Evolutionary conservation across 2,329 filamentous ascomycete species (phyloP), one percentile per base, ranked within the genome.

Genomic region (Trichoderma sp.): DNA sequence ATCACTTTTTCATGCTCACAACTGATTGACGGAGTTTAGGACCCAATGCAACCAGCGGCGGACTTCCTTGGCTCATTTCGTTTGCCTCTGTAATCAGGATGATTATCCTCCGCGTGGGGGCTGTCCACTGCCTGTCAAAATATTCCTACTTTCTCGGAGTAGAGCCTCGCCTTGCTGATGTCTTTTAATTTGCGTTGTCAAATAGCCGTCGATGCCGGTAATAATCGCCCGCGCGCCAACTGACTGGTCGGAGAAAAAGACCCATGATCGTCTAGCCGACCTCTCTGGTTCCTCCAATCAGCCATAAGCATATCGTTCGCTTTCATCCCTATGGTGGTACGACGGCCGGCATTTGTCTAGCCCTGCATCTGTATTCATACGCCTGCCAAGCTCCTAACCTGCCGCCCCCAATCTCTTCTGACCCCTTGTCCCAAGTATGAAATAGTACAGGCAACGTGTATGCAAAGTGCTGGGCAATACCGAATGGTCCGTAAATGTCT

Each of bases 41-140:
- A 26, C 47, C 9, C 26, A 59, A 59, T 34, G 55, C 53, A 13
- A 23, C n/a, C 57, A 30, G 32, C 26, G 55, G 50, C 65, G n/a
- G 53, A 58, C n/a, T 59, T 13, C 32, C 53, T 15, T 0, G 66
- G 36, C 55, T 68, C 66, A 68, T 68, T 34, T 68, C 66, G 55
- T 68, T 68, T 61, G 66, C 26, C 34, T n/a, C 9, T 68, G 23
- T 30, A 32, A 59, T 59, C 28, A 59, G 17, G 17, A n/a, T 26
- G 47, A 47, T 61, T 68, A 47, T 59, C 47, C 36, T 50, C 66
- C 66, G 66, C 55, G 66, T 61, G 66, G 63, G 63, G 66, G 36
- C 66, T 53, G 36, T 13, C 39, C 30, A 57, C 55, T 39, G 26
- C n/a, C 62, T 20, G 57, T 59, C 57, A 12, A 20, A 20, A 30